Conservation (phyloP, 1,284 basidiomycete genomes). For the Irpex rosettiformis region DNA sequence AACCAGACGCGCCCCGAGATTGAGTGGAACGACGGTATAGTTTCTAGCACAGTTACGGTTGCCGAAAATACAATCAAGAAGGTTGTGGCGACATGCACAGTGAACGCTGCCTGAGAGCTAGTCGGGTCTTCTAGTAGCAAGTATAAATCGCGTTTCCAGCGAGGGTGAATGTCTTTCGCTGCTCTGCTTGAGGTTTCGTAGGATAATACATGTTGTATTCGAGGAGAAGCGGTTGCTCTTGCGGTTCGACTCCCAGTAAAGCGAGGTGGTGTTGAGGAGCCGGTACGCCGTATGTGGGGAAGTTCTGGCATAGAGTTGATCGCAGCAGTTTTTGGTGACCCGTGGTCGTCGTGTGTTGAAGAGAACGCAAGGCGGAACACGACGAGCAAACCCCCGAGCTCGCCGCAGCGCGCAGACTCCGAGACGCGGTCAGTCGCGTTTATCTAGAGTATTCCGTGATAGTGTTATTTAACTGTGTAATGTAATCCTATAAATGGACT, state of each 20-base stretch:
- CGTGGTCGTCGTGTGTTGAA: neutral
- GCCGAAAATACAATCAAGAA: slow-evolving; percentile 68
- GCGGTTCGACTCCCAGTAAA: slow-evolving; percentile 3
- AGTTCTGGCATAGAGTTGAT: neutral
- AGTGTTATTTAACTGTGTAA: neutral
- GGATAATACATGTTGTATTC: slow-evolving; percentile 16
- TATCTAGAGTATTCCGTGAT: neutral
- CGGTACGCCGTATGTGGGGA: slow-evolving; percentile 1
- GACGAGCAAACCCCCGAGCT: neutral
- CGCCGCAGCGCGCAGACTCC: neutral
- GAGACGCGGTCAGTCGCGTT: neutral
- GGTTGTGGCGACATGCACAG: slow-evolving; percentile 61
- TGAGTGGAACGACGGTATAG: slow-evolving; percentile 77
- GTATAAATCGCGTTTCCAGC: slow-evolving; percentile 56
- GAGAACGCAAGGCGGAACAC: neutral
- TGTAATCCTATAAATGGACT: neutral
- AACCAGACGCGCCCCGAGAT: slow-evolving; percentile 75
- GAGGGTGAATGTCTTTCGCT: slow-evolving; percentile 38
- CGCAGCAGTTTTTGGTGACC: neutral
- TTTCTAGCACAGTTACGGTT: slow-evolving; percentile 80
- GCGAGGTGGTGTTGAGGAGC: slow-evolving; percentile 4
- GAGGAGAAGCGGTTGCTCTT: slow-evolving; percentile 3
- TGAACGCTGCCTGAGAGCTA: slow-evolving; percentile 62
- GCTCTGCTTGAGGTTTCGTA: slow-evolving; percentile 21
- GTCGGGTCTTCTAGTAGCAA: slow-evolving; percentile 67